Evolutionary conservation across 345 rosid genomes (phyloP), one percentile per base, ranked within the genome.

Genomic region (Populus simonii): DNA sequence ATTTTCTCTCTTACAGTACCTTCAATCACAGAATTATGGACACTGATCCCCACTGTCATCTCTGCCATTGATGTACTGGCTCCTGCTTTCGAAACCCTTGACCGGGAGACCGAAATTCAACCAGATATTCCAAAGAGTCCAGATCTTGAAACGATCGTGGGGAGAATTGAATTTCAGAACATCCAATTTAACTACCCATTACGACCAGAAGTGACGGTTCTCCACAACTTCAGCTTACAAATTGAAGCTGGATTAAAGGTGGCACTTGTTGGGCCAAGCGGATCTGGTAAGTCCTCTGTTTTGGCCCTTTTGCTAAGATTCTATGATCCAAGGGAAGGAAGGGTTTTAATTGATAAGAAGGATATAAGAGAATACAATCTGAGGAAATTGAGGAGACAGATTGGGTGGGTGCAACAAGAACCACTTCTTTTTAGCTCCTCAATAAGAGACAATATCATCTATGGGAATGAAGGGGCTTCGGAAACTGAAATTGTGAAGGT

Each of bases 1-100:
- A 89, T 91, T 74, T 91, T 89, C 86, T 89, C 91, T 31, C 90
- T 91, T 75, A 89, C 92, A 8, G 88, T 88, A 51, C 92, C 94
- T 78, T 89, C 92, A 53, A 91, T 89, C 70, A 91, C 94, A 4
- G 92, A 91, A 78, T 73, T 91, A n/a, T 91, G 89, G 91, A 89
- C 90, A 8, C 70, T 89, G 73, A 85, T 91, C 77, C 92, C 91
- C 18, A 76, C 87, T 1, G 89, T 88, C 66, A 49, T 88, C 74
- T 85, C 94, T 6, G 89, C 90, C 79, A 86, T 89, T 77, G 76
- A 62, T 49, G 76, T 88, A 10, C 84, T 89, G 27, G 71, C 88
- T 57, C 92, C 94, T 17, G 86, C 86, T 67, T 89, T 89, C 45
- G 78, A 84, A 79, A 87, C 90, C 65, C 89, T 89, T 0, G 90